Base-by-base conservation (phyloP, 2,329 filamentous ascomycete genomes). In the Eutypa lata region DNA sequence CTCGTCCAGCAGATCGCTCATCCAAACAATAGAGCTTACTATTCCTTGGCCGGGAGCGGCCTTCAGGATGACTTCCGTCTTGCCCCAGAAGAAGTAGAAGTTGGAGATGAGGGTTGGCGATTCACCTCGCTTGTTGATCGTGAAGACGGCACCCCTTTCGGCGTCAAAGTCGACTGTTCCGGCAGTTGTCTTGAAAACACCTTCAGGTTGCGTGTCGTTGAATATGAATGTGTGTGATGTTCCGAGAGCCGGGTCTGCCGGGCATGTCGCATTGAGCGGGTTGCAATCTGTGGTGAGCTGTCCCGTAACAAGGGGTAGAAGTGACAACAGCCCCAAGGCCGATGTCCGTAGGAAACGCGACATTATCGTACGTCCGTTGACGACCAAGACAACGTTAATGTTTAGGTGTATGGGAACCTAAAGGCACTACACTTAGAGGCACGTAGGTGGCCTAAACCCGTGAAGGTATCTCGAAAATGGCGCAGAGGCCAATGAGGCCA, bases 1-100 rank as follows among this genome's bases (percentile, higher is more conserved):
- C 72, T 96, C 90, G 68, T 96, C 91, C 14, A 93, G 79, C 62
- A 91, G 87, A 61, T 94, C 88, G 48, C 88, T 93, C 59, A 94
- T 79, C 70, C 93, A 80, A 67, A 96, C 92, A 65, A 95, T 86
- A 56, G 89, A 85, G 64, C 86, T 91, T 62, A 96, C 83, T 57
- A 96, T 86, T 49, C 91, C 91, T 7, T 74, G 75, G 18, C 91
- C 91, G 1, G 77, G 73, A 1, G 91, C 86, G 3, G 89, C 88
- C 74, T 90, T 90, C 76, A 95, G 82, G 60, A 83, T 78, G 53
- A 93, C 80, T 71, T 94, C 90, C 52, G 90, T 85, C 55, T 86
- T 83, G 50, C 91, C 91, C 60, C 88, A 93, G 76, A 95, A 91
- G 71, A 96, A 88, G 74, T 91, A 94, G 69, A 91, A 93, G 62